Base-by-base conservation (phyloP, 129 eudicot species). In the Chrysanthemum makinoi region DNA sequence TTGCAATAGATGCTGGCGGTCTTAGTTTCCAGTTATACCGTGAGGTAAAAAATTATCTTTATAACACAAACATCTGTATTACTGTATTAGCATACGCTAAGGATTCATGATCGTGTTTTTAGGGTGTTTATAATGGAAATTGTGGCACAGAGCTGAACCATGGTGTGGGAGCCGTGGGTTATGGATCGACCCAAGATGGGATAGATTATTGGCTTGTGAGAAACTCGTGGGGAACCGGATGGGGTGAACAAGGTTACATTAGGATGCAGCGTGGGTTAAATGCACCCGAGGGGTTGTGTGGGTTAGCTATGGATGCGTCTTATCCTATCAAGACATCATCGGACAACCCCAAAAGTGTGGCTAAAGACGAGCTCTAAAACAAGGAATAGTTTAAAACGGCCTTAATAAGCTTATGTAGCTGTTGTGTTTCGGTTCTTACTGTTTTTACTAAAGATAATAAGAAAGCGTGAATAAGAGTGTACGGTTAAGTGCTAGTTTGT, bases 241-340 rank as follows among this genome's bases (percentile, higher is more conserved):
- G 97, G 97, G 97, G 97, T 10, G 97, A 91, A 78, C 79, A 85
- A 69, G 97, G 97, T 39, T 92, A 88, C 85, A 59, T 92, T 14
- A 81, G 88, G 76, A 84, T 92, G 84, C 81, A 81, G 15, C 88
- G 98, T 0, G 90, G 79, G 10, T 12, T 81, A 6, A 70, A 74
- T 9, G 85, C 84, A 13, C 80, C 80, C 11, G 94, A 83, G 64
- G 97, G 97, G 22, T 59, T 88, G 39, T 91, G 98, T 75, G 97
- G 98, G 66, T 83, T 91, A 66, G 96, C 96, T 35, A 86, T 84
- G 96, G 91, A 91, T 17, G 94, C 95, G 13, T 81, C 95, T 0
- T 89, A 92, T 68, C 96, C 98, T 0, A 47, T 80, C 71, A 92
- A 89, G 85, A 52, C 56, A 59, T 70, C 79, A 12, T 26, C 92